Percentiles rank a stretch among this genome's conserved stretches.
Conservation (phyloP, 768 basidiomycete species). For the Boletus speciosus region DNA sequence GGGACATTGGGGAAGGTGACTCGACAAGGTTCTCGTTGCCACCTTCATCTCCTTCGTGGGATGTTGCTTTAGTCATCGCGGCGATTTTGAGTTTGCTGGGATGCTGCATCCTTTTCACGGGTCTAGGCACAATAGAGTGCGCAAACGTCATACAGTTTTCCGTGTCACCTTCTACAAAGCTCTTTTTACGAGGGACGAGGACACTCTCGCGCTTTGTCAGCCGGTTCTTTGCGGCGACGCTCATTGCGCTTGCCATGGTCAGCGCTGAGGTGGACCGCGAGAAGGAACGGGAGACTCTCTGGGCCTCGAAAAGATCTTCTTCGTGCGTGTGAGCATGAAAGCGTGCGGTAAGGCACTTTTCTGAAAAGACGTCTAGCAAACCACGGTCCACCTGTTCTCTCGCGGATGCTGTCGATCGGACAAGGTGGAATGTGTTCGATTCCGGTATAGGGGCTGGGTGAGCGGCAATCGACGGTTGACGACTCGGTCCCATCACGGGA, state of each 20-base stretch:
- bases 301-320: conserved; percentile 59
- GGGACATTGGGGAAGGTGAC: conserved; percentile 39
- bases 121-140: conserved; percentile 8
- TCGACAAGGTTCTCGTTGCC: conserved; percentile 20
- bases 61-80: conserved; percentile 16
- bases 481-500: conserved; percentile 35
- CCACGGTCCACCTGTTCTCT: conserved; percentile 74
- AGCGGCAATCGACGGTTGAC: conserved; percentile 57
- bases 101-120: conserved; percentile 18
- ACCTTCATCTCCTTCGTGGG: conserved; percentile 26
- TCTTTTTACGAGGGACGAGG: conserved; percentile 57
- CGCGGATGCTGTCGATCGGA: conserved; percentile 61
- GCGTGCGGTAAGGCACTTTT: conserved; percentile 64
- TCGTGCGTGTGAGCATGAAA: conserved; percentile 60
- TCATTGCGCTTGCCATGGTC: conserved; percentile 55
- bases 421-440: conserved; percentile 58
- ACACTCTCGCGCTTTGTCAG: conserved; percentile 69
- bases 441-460: conserved; percentile 50
- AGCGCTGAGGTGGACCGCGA: conserved; percentile 57
- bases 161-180: conserved; percentile 36
- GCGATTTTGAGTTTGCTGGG: conserved; percentile 31
- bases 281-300: conserved; percentile 43
- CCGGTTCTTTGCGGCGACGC: conserved; percentile 50
- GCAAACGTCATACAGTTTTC: conserved; percentile 9
- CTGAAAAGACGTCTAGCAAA: conserved; percentile 78